Base-by-base conservation (phyloP, 2,329 filamentous ascomycete species). In the Exophiala oligosperma region DNA sequence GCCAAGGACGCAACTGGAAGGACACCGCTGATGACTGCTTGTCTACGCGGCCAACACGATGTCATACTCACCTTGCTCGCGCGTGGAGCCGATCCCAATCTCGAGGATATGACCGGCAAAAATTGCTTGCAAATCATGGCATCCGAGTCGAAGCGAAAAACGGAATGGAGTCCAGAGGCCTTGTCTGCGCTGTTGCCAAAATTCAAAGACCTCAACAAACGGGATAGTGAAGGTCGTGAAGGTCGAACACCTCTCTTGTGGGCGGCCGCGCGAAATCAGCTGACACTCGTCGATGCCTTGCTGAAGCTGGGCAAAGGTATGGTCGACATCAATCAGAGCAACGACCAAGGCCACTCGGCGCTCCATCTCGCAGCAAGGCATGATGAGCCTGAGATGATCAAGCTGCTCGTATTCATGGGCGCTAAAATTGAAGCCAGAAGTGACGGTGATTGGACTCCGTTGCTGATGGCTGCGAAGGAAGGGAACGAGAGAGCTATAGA, bases 261-360 rank as follows among this genome's bases (percentile, higher is more conserved):
- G 82, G 82, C 83, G 1, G 83, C 81, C 37, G 81, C 79, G 24
- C 83, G 82, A 46, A 80, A 80, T 17, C 83, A 84, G 64, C 71
- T 77, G 50, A 73, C 75, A 32, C 71, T 84, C 9, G 79, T 77
- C 17, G 74, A 77, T 54, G 72, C 78, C 63, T 71, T 85, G 28
- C 71, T 83, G 4, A 28, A 32, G 8, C 23, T 46, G 17, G 49
- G 56, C 7, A 17, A 44, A n/a, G 64, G 66, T 1, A 64, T 64
- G 7, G 78, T 74, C 1, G 66, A 78, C 57, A 70, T 81, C 12
- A 66, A 74, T 41, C 77, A 75, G 0, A 68, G 70, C 14, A 80
- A 81, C 48, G 58, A 64, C 52, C 65, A 73, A 52, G 70, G 69
- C 35, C 74, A 80, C 56, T 79, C 79, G 2, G 75, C 79, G 3